A percentile compares a stretch with the other conserved stretches of the same genome.
Evolutionary conservation across 768 basidiomycete genomes (phyloP).

Genomic region (Phanerochaete carnosa): DNA sequence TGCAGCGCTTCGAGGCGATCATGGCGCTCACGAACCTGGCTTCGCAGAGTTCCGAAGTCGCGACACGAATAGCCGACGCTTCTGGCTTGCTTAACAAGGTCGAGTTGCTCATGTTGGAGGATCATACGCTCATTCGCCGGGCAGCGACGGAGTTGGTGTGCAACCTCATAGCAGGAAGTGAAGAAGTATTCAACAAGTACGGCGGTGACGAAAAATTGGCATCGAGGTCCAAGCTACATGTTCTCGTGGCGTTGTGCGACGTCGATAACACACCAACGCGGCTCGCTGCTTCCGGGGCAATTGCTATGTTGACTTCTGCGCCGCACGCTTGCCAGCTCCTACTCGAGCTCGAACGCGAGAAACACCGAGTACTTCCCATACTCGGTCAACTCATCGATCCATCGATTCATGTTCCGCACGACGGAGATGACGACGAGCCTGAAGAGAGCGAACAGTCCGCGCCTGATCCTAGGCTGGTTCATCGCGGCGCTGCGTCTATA

Average conservation of each 20-base stretch:
- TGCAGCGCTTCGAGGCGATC: constrained; percentile 88
- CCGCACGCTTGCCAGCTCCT: constrained; percentile 58
- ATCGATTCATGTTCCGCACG: constrained; percentile 31
- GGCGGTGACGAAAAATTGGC: constrained; percentile 41
- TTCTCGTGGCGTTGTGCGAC: constrained; percentile 82
- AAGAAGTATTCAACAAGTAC: constrained; percentile 73
- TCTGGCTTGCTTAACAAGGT: constrained; percentile 61
- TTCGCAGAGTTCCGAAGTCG: constrained; percentile 64
- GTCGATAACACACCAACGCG: constrained; percentile 84
- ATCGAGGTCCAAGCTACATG: constrained; percentile 66
- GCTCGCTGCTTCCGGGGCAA: constrained; percentile 85
- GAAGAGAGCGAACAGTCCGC: constrained; percentile 26
- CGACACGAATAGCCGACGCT: constrained; percentile 61
- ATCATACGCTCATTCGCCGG: constrained; percentile 76
- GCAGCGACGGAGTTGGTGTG: constrained; percentile 91
- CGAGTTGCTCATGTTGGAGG: constrained; percentile 77
- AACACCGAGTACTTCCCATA: constrained; percentile 59
- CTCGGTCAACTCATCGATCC: constrained; percentile 70
- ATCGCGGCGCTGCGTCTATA: constrained; percentile 76
- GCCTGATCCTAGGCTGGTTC: constrained; percentile 58
- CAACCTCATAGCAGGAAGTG: constrained; percentile 81
- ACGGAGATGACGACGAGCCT: constrained; percentile 32
- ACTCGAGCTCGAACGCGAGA: constrained; percentile 62
- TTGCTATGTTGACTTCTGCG: constrained; percentile 74
- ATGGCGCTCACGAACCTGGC: constrained; percentile 98